Conservation (phyloP, 345 rosid genomes). For the Eucalyptus fibrosa region DNA sequence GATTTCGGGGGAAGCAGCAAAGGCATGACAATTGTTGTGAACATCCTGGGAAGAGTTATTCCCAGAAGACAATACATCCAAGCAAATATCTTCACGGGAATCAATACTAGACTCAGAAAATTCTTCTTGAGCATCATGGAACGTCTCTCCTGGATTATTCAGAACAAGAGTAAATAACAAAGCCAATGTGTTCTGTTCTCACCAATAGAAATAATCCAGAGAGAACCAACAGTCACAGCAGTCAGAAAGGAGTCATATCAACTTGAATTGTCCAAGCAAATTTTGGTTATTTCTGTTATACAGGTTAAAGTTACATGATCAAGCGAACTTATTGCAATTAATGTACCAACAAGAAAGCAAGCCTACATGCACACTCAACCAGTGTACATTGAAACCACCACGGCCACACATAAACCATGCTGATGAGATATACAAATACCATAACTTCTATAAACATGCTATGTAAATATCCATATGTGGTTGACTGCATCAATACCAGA, state of each 20-base stretch:
- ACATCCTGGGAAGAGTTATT: conserved; percentile 21
- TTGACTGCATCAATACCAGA: background rate
- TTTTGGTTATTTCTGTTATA: background rate
- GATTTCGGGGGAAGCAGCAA: conserved; percentile 6
- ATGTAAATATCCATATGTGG: background rate
- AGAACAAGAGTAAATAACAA: background rate
- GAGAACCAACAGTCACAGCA: background rate
- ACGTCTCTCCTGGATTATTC: conserved; percentile 55
- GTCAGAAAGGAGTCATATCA: background rate
- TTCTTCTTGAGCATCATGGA: conserved; percentile 68
- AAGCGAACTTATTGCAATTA: background rate
- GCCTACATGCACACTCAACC: background rate
- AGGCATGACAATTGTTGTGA: conserved; percentile 18
- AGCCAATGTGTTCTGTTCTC: background rate
- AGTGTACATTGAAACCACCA: background rate
- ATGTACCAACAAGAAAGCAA: background rate
- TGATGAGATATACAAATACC: background rate
- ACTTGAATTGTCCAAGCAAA: background rate
- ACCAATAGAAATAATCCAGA: background rate
- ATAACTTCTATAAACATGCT: background rate
- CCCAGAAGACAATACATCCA: conserved; percentile 7
- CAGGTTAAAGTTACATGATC: background rate
- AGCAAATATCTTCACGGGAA: conserved; percentile 19
- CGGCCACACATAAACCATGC: background rate
- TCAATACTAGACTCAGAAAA: conserved; percentile 14